These are phyloP conservation scores for Phaeosphaeriaceae sp. DNA, from an alignment of 2,329 filamentous ascomycete genomes.

Conservation along the genomic window DNA sequence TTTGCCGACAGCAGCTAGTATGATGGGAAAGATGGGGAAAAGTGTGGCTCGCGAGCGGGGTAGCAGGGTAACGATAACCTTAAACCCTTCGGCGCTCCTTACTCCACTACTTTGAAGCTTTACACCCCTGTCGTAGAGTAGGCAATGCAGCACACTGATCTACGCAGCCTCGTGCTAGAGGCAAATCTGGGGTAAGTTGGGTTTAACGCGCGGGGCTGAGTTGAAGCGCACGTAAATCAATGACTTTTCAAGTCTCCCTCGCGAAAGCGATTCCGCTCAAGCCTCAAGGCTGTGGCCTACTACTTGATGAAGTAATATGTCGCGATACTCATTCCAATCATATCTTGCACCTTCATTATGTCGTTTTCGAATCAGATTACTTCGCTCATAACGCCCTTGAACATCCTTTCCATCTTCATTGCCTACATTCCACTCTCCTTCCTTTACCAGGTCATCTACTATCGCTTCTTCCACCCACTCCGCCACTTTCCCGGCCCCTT, in stretches of 20 bases:
- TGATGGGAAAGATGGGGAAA: neutral
- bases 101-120: neutral
- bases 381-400: neutral
- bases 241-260: neutral
- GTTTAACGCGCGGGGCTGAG: neutral
- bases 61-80: neutral
- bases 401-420: neutral
- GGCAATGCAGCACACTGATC: neutral
- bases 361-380: neutral
- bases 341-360: neutral
- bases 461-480: slow-evolving; percentile 60
- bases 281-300: neutral
- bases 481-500: slow-evolving; percentile 62
- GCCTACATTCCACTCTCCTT: neutral
- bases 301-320: neutral
- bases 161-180: neutral
- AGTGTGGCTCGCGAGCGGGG: neutral
- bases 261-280: neutral
- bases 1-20: neutral
- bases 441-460: slow-evolving; percentile 49
- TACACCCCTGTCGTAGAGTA: neutral
- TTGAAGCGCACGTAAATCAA: neutral
- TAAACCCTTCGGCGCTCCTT: neutral
- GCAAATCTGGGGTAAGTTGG: neutral
- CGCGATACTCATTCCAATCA: neutral